These are phyloP conservation scores for Fistulina hepatica DNA, from an alignment of 1,284 basidiomycete species.

Conservation along the genomic window DNA sequence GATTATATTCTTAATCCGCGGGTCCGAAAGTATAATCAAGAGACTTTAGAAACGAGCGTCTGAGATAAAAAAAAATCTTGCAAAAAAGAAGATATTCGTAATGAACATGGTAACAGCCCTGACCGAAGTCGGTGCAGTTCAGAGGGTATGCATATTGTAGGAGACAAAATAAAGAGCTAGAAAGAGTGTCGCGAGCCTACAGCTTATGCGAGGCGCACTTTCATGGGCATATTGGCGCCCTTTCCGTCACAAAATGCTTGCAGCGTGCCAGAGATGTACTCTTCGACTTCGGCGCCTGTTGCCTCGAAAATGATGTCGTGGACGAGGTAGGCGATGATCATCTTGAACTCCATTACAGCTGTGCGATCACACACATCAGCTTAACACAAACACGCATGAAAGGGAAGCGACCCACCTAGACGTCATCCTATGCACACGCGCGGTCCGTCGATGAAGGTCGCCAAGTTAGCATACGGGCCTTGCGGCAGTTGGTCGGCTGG, in stretches of 20 bases:
- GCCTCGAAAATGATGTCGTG: conserved; percentile 27
- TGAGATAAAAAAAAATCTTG: too few species aligned
- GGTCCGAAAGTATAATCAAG: too few species aligned
- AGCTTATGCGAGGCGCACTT: too few species aligned
- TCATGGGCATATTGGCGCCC: conserved; percentile 18
- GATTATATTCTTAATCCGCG: too few species aligned
- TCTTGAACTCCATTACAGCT: conserved; percentile 31
- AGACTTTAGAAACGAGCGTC: too few species aligned
- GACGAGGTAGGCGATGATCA: conserved; percentile 27
- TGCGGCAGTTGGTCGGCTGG: conserved; percentile 21
- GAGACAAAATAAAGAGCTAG: too few species aligned
- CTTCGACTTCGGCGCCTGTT: conserved; percentile 22
- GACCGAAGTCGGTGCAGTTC: too few species aligned
- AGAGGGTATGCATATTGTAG: too few species aligned
- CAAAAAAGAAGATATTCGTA: too few species aligned
- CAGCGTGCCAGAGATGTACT: conserved; percentile 26
- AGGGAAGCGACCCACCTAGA: conserved; percentile 17
- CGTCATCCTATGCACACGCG: conserved; percentile 30
- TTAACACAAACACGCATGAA: not conserved
- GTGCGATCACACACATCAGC: not conserved
- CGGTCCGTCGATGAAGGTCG: conserved; percentile 32
- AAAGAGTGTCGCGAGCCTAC: too few species aligned
- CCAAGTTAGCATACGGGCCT: conserved; percentile 22
- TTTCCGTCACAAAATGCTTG: conserved; percentile 27
- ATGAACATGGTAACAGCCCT: too few species aligned